These are phyloP conservation scores for Orychophragmus violaceus DNA, from an alignment of 345 rosid genomes.

Conservation along the genomic window DNA sequence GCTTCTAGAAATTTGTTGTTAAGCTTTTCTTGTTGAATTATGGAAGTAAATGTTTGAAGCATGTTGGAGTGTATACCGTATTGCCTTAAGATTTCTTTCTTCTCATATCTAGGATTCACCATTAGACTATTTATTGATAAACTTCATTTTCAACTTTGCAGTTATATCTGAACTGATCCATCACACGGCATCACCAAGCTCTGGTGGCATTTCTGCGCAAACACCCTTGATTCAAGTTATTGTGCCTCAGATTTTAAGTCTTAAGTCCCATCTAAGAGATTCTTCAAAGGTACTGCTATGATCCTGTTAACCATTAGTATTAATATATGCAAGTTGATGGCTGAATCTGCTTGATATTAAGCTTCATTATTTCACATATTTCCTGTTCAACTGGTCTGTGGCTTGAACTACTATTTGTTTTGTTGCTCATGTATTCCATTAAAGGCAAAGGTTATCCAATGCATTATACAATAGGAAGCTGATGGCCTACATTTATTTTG, in stretches of 20 bases:
- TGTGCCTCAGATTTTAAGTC: slow-evolving; percentile 86
- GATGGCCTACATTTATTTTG: neutral
- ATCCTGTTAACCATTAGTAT: neutral
- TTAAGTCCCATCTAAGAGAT: slow-evolving; percentile 76
- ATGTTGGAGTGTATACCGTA: neutral
- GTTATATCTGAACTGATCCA: slow-evolving; percentile 93
- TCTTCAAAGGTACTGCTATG: slow-evolving; percentile 62
- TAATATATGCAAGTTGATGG: neutral
- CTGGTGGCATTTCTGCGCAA: slow-evolving; percentile 79
- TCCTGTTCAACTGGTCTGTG: slow-evolving; percentile 13
- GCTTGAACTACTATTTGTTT: slow-evolving; percentile 2
- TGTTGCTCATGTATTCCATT: neutral
- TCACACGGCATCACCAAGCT: slow-evolving; percentile 63
- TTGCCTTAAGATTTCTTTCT: neutral
- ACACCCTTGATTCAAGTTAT: slow-evolving; percentile 89
- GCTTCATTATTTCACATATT: neutral
- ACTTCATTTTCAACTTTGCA: slow-evolving; percentile 35
- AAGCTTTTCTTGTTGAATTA: neutral
- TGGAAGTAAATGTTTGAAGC: neutral
- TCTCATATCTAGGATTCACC: neutral
- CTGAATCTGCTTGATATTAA: slow-evolving; percentile 4
- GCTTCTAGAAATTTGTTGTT: neutral
- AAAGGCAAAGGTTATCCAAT: neutral
- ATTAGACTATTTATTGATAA: neutral
- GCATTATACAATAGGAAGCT: neutral